Base-by-base conservation (phyloP, 495 filamentous ascomycete species). In the Neurospora discreta region DNA sequence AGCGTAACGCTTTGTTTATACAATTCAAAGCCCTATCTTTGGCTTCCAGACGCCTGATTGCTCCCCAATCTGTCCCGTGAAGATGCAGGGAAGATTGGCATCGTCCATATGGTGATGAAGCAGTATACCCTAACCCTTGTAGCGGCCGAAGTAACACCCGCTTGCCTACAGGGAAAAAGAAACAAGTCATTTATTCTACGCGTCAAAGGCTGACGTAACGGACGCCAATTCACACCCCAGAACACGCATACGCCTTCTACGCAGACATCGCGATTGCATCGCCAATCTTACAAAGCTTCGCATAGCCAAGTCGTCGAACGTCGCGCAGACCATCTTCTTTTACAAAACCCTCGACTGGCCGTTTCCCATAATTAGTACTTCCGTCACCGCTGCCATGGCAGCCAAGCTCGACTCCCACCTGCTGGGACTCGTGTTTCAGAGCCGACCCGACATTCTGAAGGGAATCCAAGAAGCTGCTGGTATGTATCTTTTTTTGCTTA, bases 391-490 rank as follows among this genome's bases (percentile, higher is more conserved):
- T 23, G n/a, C 65, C 72, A 85, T 85, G 83, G 75, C 83, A 70
- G 74, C 77, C 70, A 77, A 74, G 70, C 81, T 86, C 44, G 81
- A 86, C 73, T 70, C 72, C 68, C 76, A 84, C 72, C 81, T 73
- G 52, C 75, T 86, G 71, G 79, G 76, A 33, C 75, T 76, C 20
- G 83, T 84, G 72, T 86, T 86, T 74, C 73, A 81, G 70, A 76
- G 79, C 41, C 79, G 84, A 44, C 83, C 82, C 23, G 84, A 86
- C 70, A 79, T 86, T 70, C 36, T 86, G 20, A 72, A 80, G 26
- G 79, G 78, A 68, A 85, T 86, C 71, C 75, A 77, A 65, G 75
- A 82, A 72, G 84, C 81, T 73, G 84, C 84, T 16, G 82, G 84
- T 86, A 77, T 71, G 78, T 72, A 18, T 68, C 41, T 16, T 8